These are phyloP conservation scores for Tephrocybe sp. DNA, from an alignment of 768 basidiomycete species.

Conservation along the genomic window DNA sequence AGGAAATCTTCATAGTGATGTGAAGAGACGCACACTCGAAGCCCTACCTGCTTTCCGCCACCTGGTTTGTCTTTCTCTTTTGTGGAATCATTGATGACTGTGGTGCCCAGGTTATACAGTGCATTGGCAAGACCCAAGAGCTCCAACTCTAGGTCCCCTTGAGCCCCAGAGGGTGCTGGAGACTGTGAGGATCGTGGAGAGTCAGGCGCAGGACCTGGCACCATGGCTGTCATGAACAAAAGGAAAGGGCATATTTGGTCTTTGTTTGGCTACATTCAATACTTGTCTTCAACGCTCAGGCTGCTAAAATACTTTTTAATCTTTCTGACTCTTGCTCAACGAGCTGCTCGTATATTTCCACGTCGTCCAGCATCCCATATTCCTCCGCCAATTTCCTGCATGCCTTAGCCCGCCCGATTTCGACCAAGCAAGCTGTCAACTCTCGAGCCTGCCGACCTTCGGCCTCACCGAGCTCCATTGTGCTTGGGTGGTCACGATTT, in stretches of 20 bases:
- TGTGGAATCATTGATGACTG: constrained; percentile 80
- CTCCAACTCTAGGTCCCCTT: constrained; percentile 78
- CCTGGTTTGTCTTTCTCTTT: constrained; percentile 75
- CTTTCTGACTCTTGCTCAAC: constrained; percentile 8
- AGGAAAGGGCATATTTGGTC: constrained; percentile 7
- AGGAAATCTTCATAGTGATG: neutral
- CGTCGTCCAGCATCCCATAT: constrained; percentile 15
- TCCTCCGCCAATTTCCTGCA: constrained; percentile 18
- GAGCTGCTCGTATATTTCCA: constrained; percentile 13
- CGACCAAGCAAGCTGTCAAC: constrained; percentile 18
- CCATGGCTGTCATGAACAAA: constrained; percentile 10
- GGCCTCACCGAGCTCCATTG: constrained; percentile 21
- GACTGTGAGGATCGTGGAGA: constrained; percentile 77
- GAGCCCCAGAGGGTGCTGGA: constrained; percentile 63
- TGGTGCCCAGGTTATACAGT: constrained; percentile 79
- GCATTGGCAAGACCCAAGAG: constrained; percentile 75
- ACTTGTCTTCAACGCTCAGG: neutral
- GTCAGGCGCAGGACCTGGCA: constrained; percentile 46
- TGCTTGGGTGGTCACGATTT: constrained; percentile 24
- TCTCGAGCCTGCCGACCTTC: constrained; percentile 17
- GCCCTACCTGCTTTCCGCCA: constrained; percentile 75
- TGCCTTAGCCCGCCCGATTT: constrained; percentile 18
- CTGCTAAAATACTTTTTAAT: neutral
- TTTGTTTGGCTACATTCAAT: constrained; percentile 3
- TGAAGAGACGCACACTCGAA: constrained; percentile 56